Conservation (phyloP, 371 early-diverging fungal species). For the Mycotypha africana region DNA sequence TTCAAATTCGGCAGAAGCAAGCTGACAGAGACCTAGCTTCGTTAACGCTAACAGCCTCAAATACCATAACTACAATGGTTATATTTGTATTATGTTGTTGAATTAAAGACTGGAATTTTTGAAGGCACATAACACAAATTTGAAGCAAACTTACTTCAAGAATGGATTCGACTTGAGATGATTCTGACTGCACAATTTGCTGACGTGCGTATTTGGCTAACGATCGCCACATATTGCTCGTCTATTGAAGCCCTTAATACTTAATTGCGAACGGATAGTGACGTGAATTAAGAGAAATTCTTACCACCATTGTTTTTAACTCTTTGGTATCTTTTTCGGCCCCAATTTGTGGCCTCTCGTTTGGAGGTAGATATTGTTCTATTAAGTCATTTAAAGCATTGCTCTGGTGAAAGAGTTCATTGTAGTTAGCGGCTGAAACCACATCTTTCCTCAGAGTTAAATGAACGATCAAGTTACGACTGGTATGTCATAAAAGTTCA, state of each 20-base stretch:
- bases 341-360: constrained; percentile 40
- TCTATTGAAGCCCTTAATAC: too few species aligned
- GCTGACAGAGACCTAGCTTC: constrained; percentile 49
- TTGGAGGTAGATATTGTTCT: constrained; percentile 46
- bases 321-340: constrained; percentile 24
- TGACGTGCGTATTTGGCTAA: constrained; percentile 53
- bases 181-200: constrained; percentile 42
- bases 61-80: constrained; percentile 47
- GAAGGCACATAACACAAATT: too few species aligned
- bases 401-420: constrained; percentile 20
- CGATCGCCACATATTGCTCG: constrained; percentile 56
- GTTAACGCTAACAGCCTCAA: constrained; percentile 46
- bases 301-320: constrained; percentile 30
- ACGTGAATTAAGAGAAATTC: not conserved
- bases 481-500: constrained; percentile 56
- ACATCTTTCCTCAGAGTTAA: too few species aligned
- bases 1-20: constrained; percentile 59
- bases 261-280: too few species aligned
- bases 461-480: constrained; percentile 24
- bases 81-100: too few species aligned
- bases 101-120: too few species aligned
- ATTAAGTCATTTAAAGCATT: constrained; percentile 52
- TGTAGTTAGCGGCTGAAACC: not conserved
- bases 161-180: constrained; percentile 24
- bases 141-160: constrained; percentile 22